These are phyloP conservation scores for Mortierella sp. DNA, from an alignment of 371 early-diverging fungal species.

Conservation along the genomic window DNA sequence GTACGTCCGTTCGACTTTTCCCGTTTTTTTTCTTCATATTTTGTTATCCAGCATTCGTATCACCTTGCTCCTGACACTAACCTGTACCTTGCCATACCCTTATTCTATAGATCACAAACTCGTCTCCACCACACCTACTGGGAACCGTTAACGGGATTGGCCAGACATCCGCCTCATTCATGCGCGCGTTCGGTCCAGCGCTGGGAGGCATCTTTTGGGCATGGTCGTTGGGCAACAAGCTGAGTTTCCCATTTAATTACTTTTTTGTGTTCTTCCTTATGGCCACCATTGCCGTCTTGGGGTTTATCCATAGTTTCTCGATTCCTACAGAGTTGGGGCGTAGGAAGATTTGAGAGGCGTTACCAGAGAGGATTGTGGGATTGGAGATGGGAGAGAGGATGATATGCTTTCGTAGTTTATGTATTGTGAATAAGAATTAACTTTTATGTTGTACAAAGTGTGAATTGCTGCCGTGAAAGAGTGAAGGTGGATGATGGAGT, in stretches of 20 bases:
- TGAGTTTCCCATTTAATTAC: conserved; percentile 73
- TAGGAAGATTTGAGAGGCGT: background rate
- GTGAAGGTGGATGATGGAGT: background rate
- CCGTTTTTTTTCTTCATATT: background rate
- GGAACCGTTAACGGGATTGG: conserved; percentile 81
- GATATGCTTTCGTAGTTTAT: too few relatives aligned
- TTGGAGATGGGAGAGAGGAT: too few relatives aligned
- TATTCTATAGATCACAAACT: conserved; percentile 65
- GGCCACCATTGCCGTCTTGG: conserved; percentile 51
- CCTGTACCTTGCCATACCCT: too few relatives aligned
- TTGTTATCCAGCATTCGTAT: background rate
- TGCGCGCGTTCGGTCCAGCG: conserved; percentile 78
- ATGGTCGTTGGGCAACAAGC: conserved; percentile 68
- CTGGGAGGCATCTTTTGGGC: conserved; percentile 77
- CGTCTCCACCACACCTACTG: conserved; percentile 67
- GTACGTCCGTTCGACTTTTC: conserved; percentile 34
- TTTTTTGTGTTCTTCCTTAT: conserved; percentile 72
- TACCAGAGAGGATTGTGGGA: background rate
- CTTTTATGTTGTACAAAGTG: too few relatives aligned
- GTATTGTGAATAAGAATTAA: too few relatives aligned
- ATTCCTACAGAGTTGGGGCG: conserved; percentile 55
- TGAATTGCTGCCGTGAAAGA: background rate
- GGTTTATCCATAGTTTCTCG: conserved; percentile 59
- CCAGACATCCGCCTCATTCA: conserved; percentile 72
- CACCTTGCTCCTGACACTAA: background rate